Evolutionary conservation across 1,284 basidiomycete genomes (phyloP).

Genomic region (Phlebopus sp.): DNA sequence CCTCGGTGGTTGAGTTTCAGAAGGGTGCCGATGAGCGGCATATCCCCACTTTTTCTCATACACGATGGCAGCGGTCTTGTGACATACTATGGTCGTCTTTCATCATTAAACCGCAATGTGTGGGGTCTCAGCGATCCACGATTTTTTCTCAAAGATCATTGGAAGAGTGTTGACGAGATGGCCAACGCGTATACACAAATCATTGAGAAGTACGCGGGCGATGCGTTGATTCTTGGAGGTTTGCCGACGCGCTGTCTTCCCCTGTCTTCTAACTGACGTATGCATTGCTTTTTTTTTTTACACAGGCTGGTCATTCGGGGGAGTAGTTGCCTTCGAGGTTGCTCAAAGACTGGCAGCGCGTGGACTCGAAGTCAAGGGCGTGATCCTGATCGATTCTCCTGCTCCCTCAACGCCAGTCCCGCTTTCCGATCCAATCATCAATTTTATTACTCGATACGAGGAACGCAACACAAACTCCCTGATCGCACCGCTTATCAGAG

Average conservation of each 20-base stretch:
- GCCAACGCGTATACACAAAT: slow-evolving; percentile 45
- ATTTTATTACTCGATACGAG: slow-evolving; percentile 21
- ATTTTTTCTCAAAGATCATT: slow-evolving; percentile 42
- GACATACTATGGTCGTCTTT: slow-evolving; percentile 49
- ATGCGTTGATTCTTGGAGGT: slow-evolving; percentile 59
- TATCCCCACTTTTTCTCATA: slow-evolving; percentile 56
- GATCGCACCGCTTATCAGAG: slow-evolving; percentile 18
- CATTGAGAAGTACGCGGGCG: slow-evolving; percentile 34
- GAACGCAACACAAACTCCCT: slow-evolving; percentile 16
- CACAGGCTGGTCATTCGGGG: slow-evolving; percentile 75
- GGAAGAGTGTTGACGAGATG: slow-evolving; percentile 52
- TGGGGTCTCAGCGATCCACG: slow-evolving; percentile 62
- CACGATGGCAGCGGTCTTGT: slow-evolving; percentile 70
- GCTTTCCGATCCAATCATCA: slow-evolving; percentile 49
- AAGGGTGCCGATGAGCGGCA: slow-evolving; percentile 15
- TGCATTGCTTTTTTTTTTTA: background rate
- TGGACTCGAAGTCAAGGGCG: slow-evolving; percentile 48
- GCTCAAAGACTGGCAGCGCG: slow-evolving; percentile 47
- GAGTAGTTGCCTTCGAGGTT: slow-evolving; percentile 64
- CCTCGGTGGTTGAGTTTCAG: slow-evolving; percentile 35
- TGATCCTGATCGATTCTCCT: slow-evolving; percentile 67
- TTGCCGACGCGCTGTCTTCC: slow-evolving; percentile 13
- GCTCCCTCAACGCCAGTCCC: slow-evolving; percentile 47
- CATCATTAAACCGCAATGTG: slow-evolving; percentile 45
- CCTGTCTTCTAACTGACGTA: background rate